Base-by-base conservation (phyloP, 2,329 filamentous ascomycete genomes). In the Penicillium sp. region DNA sequence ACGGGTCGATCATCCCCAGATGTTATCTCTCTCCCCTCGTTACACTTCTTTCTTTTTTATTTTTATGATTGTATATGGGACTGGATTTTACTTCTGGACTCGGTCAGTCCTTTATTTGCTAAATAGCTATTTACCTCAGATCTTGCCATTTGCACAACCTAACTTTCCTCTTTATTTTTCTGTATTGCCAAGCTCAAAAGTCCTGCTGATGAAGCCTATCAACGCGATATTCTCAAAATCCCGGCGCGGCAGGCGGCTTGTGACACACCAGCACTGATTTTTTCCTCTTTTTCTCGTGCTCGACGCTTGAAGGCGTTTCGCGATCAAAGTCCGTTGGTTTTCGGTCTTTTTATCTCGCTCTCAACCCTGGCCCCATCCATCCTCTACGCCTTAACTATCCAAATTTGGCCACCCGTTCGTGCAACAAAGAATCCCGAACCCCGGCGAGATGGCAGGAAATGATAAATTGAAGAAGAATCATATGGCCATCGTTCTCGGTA, bases 401-500 rank as follows among this genome's bases (percentile, higher is more conserved):
- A 28, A 29, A 50, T 25, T 41, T n/a, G 33, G 36, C 25, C 16
- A 4, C 12, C 37, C 29, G 7, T 31, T 49, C 39, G 39, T 42
- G 39, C 39, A n/a, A 47, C 33, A 22, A 28, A 46, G 27, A 13
- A 31, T 36, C 13, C 25, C 13, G 10, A 7, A 27, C 19, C 19
- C 19, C 6, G 50, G 42, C 47, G 42, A 46, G 27, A 57, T 58
- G 58, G 58, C 54, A 13, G 49, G 60, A 35, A 40, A 60, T 30
- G 18, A 52, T 27, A 56, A 42, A 33, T 49, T 58, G 19, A 59
- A 61, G 42, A 59, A 58, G 28, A 57, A 50, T 48, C 62, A 67
- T 51, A 62, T 67, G 54, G 64, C 59, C 34, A 66, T 68, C 50
- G 65, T 65, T 39, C 41, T 67, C 14, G 65, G 64, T 3, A 60